Evolutionary conservation across 805 yeast species (phyloP), one percentile per base, ranked within the genome.

Genomic region (Kodamaea hsintzibuensis): DNA sequence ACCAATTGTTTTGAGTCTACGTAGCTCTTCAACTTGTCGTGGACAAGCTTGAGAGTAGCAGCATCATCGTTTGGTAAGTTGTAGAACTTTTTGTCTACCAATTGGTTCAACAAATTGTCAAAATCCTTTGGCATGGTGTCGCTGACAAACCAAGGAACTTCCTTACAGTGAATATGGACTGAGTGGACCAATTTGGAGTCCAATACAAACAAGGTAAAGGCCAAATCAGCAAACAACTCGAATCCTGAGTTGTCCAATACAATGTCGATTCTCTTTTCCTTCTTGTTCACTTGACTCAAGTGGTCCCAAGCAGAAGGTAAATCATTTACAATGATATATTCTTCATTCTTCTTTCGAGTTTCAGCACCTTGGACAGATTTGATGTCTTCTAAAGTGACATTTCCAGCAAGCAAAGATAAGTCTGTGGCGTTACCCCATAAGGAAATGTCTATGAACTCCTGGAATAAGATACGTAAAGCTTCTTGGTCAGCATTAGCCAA

Each of bases 341-440:
- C 81, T 63, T 89, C 91, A 54, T 91, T 89, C 64, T 85, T 83
- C 65, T 85, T 86, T 60, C 98, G 80, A 16, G 91, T 91, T 57
- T 88, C 91, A 10, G 88, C 89, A 43, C 97, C 97, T 75, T 95
- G 99, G 40, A 91, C 83, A 5, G 93, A 84, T 69, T 90, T 88
- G 63, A 95, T 88, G 60, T 95, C 97, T 47, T 92, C 97, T 27
- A 91, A 68, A 2, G 78, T 65, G 7, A 91, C 84, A n/a, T 93
- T 91, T 55, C 89, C 91, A 3, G 96, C 92, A 57, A 95, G 77
- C 51, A 96, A 74, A 0, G 98, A 91, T 64, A 95, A 79, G 70
- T 95, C 99, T 3, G 98, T 90, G 16, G 98, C 98, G 70, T 95
- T 95, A 25, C 99, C 99, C 99, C 99, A 95, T 51, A 95, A 72